Percentiles rank a stretch among this genome's conserved stretches.
Evolutionary conservation across 1,284 basidiomycete genomes (phyloP).

Genomic region (Kwoniella shivajii): DNA sequence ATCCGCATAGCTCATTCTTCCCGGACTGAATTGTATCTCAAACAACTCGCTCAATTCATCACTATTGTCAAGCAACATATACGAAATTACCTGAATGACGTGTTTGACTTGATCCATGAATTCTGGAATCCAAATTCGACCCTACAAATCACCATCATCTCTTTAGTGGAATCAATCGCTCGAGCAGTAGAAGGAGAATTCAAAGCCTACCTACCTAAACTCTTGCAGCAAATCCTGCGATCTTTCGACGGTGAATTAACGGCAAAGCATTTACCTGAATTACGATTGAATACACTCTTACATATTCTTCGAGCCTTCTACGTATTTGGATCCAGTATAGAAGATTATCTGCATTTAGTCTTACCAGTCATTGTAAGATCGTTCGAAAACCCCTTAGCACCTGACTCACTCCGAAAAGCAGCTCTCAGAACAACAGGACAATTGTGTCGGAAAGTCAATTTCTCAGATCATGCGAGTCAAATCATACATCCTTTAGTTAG

Average conservation of each 20-base stretch:
- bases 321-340: conserved; percentile 94
- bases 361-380: conserved; percentile 92
- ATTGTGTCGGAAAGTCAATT: conserved; percentile 90
- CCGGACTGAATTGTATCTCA: conserved; percentile 90
- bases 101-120: conserved; percentile 80
- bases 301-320: conserved; percentile 75
- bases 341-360: conserved; percentile 96
- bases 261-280: conserved; percentile 60
- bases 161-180: conserved; percentile 91
- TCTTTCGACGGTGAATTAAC: conserved; percentile 81
- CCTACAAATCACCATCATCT: conserved; percentile 89
- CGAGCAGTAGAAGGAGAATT: conserved; percentile 96
- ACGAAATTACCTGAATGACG: conserved; percentile 81
- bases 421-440: conserved; percentile 92
- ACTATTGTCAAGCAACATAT: conserved; percentile 98
- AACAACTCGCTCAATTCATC: conserved; percentile 94
- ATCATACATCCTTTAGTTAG: conserved; percentile 95
- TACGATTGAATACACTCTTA: conserved; percentile 88
- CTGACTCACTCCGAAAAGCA: conserved; percentile 75
- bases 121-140: conserved; percentile 81
- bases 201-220: conserved; percentile 92
- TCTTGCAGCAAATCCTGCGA: conserved; percentile 84
- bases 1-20: conserved; percentile 77
- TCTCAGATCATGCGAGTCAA: conserved; percentile 96
- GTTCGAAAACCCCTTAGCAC: conserved; percentile 81